Conservation (phyloP, 768 basidiomycete genomes). For the Epithele typhae region DNA sequence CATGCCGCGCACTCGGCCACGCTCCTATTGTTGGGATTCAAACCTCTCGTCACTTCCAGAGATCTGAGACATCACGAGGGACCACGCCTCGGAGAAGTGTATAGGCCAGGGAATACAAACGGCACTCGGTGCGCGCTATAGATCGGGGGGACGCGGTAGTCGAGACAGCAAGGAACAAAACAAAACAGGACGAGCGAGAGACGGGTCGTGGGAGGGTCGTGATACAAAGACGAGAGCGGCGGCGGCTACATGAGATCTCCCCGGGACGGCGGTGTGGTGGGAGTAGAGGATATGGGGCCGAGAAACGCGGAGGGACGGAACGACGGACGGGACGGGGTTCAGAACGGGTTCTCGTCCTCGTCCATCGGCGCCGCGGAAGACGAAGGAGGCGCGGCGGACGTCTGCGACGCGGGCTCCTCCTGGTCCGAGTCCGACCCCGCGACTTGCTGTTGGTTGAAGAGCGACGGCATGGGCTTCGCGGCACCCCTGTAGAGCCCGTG, state of each 20-base stretch:
- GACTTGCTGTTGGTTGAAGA: slow-evolving; percentile 47
- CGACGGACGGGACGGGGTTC: neutral
- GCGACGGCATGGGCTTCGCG: slow-evolving; percentile 50
- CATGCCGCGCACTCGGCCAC: no score
- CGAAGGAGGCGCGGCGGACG: slow-evolving; percentile 14
- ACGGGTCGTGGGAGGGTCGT: slow-evolving; percentile 1
- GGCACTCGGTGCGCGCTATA: slow-evolving; percentile 14
- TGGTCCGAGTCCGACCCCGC: slow-evolving; percentile 20
- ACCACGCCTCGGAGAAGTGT: slow-evolving; percentile 14
- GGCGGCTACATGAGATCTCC: neutral
- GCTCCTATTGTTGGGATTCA: no score
- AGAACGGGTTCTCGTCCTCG: slow-evolving; percentile 73
- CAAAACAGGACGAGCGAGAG: slow-evolving; percentile 14
- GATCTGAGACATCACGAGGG: slow-evolving; percentile 10
- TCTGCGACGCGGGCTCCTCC: slow-evolving; percentile 30
- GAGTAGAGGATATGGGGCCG: no score
- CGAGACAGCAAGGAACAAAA: slow-evolving; percentile 17
- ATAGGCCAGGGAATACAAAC: slow-evolving; percentile 11
- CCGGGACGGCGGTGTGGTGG: no score
- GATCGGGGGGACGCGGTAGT: slow-evolving; percentile 8
- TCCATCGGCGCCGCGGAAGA: slow-evolving; percentile 34
- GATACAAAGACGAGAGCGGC: slow-evolving; percentile 11
- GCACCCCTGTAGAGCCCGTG: slow-evolving; percentile 38
- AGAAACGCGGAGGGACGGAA: no score
- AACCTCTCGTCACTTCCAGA: no score